Evolutionary conservation across 176 grass and related monocot genomes (phyloP), one percentile per base, ranked within the genome.

Genomic region (Aechmea fasciata): DNA sequence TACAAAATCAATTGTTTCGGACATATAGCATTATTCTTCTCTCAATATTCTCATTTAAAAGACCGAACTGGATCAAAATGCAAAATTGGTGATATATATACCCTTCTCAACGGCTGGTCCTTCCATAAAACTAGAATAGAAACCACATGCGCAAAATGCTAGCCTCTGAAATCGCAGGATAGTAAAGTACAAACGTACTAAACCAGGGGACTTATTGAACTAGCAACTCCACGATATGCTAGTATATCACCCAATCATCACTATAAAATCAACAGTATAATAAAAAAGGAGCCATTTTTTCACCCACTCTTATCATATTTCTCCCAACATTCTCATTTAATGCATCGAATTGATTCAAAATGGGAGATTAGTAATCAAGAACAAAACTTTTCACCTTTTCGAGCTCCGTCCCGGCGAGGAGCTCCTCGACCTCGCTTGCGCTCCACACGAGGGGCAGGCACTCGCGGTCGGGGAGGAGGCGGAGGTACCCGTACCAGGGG

Each of bases 321-420:
- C 54, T 0, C 13, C 17, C 13, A 61, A 61, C 15, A 15, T 19
- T n/a, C n/a, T 19, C 4, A 18, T 19, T 18, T 61, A 61, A 61
- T 15, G n/a, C 13, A 13, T 17, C 52, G n/a, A 57, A 57, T 17
- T 57, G 13, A 14, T 17, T 57, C n/a, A 61, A 14, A 61, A 19
- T 61, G 17, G 33, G 41, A 19, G 11, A 65, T 49, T 1, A 9
- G 11, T 23, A 52, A 67, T n/a, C 26, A 72, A 69, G 33, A 47
- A 29, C 3, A 41, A 41, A 41, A 41, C 33, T 41, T 6, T 48
- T 79, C 67, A 97, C 86, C 94, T 82, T 85, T 57, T 90, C 81
- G 18, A 97, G 94, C 72, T 97, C 94, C 15, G 94, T 97, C 67
- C 94, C 89, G 9, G 65, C 71, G 8, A 97, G 87, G 59, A 92